Percentiles rank a stretch among this genome's conserved stretches.
phyloP scores from a whole-genome alignment of 345 rosid genomes.

The Viola odorata region DNA sequence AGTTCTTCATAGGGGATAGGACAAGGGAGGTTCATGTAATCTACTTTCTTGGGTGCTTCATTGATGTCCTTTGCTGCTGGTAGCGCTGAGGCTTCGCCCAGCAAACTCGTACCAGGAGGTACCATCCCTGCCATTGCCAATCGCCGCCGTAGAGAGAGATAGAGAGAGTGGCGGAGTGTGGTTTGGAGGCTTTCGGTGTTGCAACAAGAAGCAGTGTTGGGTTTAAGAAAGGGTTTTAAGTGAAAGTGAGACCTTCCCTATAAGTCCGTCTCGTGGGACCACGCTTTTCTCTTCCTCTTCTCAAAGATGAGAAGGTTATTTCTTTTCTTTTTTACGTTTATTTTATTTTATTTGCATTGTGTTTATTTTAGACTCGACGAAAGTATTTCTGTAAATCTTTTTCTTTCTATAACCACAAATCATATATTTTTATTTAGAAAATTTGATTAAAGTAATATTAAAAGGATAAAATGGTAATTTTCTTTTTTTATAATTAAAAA shows the following conservation, averaged over 20 bases:
- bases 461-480: too few species aligned
- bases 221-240: conserved; percentile 8
- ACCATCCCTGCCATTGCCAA: not conserved
- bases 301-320: not conserved
- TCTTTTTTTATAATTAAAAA: too few species aligned
- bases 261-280: not conserved
- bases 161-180: not conserved
- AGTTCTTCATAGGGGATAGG: conserved; percentile 88
- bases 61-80: conserved; percentile 16
- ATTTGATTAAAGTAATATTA: too few species aligned
- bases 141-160: not conserved
- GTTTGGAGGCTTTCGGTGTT: not conserved
- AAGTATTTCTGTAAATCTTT: too few species aligned
- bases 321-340: not conserved
- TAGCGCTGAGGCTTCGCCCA: conserved; percentile 18
- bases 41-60: conserved; percentile 44
- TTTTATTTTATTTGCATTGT: not conserved
- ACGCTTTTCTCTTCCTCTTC: not conserved
- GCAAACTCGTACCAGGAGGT: conserved; percentile 2
- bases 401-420: too few species aligned
- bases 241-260: not conserved
- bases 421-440: too few species aligned
- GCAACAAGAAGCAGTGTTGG: not conserved
- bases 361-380: too few species aligned
- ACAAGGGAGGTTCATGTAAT: conserved; percentile 71